Percentiles rank a stretch among this genome's conserved stretches.
These are phyloP conservation scores for Saraca asoca DNA, from an alignment of 331 rosid genomes.

Conservation along the genomic window DNA sequence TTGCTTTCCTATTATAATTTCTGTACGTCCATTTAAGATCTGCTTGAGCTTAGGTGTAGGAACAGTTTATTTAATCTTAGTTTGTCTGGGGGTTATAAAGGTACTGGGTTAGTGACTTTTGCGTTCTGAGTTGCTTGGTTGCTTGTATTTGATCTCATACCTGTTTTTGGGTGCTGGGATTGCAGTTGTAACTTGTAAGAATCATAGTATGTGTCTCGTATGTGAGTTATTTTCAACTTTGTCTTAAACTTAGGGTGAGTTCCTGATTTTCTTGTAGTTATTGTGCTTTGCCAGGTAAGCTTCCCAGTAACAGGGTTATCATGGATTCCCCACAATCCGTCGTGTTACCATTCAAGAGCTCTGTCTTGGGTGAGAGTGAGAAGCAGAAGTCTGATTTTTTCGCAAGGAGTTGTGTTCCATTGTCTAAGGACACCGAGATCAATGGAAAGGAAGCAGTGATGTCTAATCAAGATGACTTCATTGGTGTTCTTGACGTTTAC, in stretches of 20 bases:
- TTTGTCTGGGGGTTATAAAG: constrained; percentile 2
- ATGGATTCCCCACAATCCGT: constrained; percentile 98
- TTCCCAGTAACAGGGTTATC: constrained; percentile 29
- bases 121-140: neutral
- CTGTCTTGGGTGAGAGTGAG: constrained; percentile 37
- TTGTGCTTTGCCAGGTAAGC: constrained; percentile 45
- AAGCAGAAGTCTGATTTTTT: constrained; percentile 24
- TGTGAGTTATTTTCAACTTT: constrained; percentile 27
- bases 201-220: constrained; percentile 10
- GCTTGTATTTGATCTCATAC: constrained; percentile 13
- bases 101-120: constrained; percentile 27
- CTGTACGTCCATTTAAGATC: constrained; percentile 32
- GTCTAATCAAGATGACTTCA: constrained; percentile 48
- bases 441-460: constrained; percentile 56
- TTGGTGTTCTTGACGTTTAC: constrained; percentile 74
- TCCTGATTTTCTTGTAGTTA: constrained; percentile 31
- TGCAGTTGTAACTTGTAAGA: constrained; percentile 1
- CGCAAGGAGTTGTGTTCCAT: constrained; percentile 1
- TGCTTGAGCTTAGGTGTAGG: constrained; percentile 20
- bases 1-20: constrained; percentile 18
- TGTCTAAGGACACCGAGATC: constrained; percentile 51
- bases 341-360: constrained; percentile 75
- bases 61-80: constrained; percentile 25
- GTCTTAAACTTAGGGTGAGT: constrained; percentile 21
- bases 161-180: constrained; percentile 15